Evolutionary conservation across 306 rosid species (phyloP).

Genomic region (Macrotyloma uniflorum): DNA sequence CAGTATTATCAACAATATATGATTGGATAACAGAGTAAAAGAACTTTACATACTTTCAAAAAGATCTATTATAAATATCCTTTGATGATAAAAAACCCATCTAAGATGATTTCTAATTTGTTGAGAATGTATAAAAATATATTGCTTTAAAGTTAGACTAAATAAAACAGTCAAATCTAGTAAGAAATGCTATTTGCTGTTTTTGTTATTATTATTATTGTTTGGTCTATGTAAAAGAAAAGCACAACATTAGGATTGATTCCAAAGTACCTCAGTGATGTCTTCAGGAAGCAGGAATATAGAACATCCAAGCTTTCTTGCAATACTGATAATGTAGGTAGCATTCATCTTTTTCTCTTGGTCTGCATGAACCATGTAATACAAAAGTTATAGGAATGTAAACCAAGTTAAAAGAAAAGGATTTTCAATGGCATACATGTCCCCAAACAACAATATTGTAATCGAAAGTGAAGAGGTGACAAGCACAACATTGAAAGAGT

Average conservation of each 20-base stretch:
- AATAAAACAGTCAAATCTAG: background rate
- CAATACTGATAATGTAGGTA: slow-evolving; percentile 92
- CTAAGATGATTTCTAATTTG: background rate
- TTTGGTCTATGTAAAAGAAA: background rate
- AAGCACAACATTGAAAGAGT: background rate
- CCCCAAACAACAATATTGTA: background rate
- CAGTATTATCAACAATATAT: background rate
- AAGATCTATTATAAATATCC: too few relatives aligned
- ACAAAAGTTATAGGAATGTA: background rate
- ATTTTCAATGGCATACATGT: background rate
- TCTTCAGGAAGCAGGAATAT: slow-evolving; percentile 98
- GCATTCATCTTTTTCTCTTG: slow-evolving; percentile 98
- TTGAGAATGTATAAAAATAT: background rate
- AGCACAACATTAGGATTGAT: background rate
- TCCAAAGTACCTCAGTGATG: slow-evolving; percentile 77
- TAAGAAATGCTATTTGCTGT: background rate
- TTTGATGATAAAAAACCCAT: too few relatives aligned
- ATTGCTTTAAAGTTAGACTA: background rate
- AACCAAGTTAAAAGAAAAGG: background rate
- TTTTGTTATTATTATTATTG: too few relatives aligned
- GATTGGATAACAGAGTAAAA: background rate
- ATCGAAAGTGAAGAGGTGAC: background rate
- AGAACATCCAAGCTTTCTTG: slow-evolving; percentile 97
- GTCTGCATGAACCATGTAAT: slow-evolving; percentile 50
- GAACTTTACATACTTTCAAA: background rate